Percentiles rank a stretch among this genome's conserved stretches.
Conservation (phyloP, 2,329 filamentous ascomycete species). For the Saccharata proteae region DNA sequence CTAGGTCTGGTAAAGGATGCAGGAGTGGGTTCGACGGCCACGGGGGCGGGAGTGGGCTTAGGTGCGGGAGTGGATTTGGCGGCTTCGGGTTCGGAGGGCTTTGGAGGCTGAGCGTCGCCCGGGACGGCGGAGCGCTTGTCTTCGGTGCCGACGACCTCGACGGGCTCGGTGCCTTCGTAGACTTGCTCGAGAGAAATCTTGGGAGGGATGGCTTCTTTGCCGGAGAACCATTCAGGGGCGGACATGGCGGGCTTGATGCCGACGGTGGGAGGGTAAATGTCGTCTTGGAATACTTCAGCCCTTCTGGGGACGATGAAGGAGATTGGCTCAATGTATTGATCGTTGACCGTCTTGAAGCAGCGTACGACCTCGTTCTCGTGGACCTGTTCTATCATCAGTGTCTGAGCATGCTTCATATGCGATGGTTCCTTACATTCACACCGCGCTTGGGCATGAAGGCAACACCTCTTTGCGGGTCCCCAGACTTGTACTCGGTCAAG, state of each 20-base stretch:
- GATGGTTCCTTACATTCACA: slow-evolving; percentile 66
- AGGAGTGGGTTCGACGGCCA: slow-evolving; percentile 43
- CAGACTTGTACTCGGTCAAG: slow-evolving; percentile 93
- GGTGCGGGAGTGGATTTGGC: slow-evolving; percentile 37
- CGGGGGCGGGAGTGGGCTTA: slow-evolving; percentile 31
- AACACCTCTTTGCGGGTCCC: slow-evolving; percentile 84
- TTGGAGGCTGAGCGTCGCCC: slow-evolving; percentile 26
- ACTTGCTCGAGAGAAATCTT: slow-evolving; percentile 92
- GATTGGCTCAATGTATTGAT: slow-evolving; percentile 87
- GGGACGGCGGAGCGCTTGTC: slow-evolving; percentile 19
- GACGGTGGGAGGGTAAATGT: slow-evolving; percentile 82
- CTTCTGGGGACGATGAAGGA: slow-evolving; percentile 94
- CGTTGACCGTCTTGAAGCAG: slow-evolving; percentile 94
- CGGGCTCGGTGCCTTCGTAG: slow-evolving; percentile 71
- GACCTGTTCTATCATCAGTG: slow-evolving; percentile 38
- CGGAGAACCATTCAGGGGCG: slow-evolving; percentile 71
- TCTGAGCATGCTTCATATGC: neutral
- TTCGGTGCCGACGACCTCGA: slow-evolving; percentile 64
- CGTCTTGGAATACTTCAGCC: slow-evolving; percentile 89
- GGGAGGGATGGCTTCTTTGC: slow-evolving; percentile 70
- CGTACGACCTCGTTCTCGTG: slow-evolving; percentile 96
- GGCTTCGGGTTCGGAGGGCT: slow-evolving; percentile 42
- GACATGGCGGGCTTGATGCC: slow-evolving; percentile 72
- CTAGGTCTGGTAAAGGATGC: too few species aligned
- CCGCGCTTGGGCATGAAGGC: slow-evolving; percentile 92